Evolutionary conservation across 1,284 basidiomycete genomes (phyloP), one percentile per base, ranked within the genome.

Genomic region (Vanrija pseudolonga): DNA sequence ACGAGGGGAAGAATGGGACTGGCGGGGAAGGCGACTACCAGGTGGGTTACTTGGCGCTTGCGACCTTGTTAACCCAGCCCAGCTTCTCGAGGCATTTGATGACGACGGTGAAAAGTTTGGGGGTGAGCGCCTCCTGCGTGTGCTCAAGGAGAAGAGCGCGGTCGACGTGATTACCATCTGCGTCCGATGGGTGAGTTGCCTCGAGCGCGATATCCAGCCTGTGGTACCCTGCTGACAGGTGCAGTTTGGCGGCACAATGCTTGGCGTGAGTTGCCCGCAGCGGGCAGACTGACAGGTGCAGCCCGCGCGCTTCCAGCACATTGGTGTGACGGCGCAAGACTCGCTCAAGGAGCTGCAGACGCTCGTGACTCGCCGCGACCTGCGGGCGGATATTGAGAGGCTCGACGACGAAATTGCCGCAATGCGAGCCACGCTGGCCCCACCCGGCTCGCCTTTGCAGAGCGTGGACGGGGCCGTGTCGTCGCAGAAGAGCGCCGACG

Each of bases 71-170:
- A 32, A 14, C 26, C 43, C 38, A 47, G 3, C 19, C 3, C 50
- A 74, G 69, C 61, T 71, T 3, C 53, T 73, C 6, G 74, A 76
- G 51, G 53, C 63, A 8, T 67, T 47, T 44, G 67, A 73, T 22
- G 74, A 76, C 47, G 73, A 76, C 46, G 69, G 67, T 1, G 74
- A 76, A 55, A 71, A 70, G 52, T 74, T 64, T 39, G 73, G 73
- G 18, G 72, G 71, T 7, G 73, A 74, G 22, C 60, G 69, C 2
- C 60, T 76, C 2, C 50, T 74, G 15, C 52, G 60, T 9, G 64
- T 70, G 0, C 46, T 74, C 36, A 53, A 57, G 19, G 69, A 76
- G 8, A 47, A 64, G 8, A 60, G 64, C 19, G 74, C 59, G 0
- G 62, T 74, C 7, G 74, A 76, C 50, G 68, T 71, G 8, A 46